Conservation (phyloP, 805 yeast genomes). For the Candida yuanshanica region DNA sequence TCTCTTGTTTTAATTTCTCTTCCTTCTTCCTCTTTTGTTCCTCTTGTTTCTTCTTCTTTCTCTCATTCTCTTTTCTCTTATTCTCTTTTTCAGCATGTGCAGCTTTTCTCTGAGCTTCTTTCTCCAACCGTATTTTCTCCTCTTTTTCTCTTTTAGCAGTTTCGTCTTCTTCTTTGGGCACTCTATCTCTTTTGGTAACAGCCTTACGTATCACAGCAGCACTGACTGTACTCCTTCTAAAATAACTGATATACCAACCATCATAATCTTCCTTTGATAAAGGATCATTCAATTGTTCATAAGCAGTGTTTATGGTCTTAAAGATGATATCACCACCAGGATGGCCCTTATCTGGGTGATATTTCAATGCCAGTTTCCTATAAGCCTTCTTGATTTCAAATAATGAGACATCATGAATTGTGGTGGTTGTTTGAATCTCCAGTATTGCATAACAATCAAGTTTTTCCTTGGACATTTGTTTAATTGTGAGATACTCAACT, state of each 20-base stretch:
- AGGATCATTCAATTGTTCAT: slow-evolving; percentile 10
- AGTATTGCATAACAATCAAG: slow-evolving; percentile 10
- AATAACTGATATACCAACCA: slow-evolving; percentile 13
- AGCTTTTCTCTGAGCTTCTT: slow-evolving; percentile 1
- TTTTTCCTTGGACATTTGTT: not conserved
- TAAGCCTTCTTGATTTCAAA: slow-evolving; percentile 63
- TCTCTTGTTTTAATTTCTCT: slow-evolving; percentile 4
- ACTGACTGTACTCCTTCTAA: slow-evolving; percentile 6
- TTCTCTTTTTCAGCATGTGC: not conserved
- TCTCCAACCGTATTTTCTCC: slow-evolving; percentile 4
- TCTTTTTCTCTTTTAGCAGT: slow-evolving; percentile 1
- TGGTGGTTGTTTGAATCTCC: slow-evolving; percentile 1
- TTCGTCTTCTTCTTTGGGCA: slow-evolving; percentile 1
- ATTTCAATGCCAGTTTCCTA: slow-evolving; percentile 59
- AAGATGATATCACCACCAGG: slow-evolving; percentile 13
- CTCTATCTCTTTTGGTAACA: not conserved
- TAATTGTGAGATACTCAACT: too few species aligned
- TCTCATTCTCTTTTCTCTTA: slow-evolving; percentile 2
- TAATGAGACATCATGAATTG: slow-evolving; percentile 8
- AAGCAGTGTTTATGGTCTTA: slow-evolving; percentile 12
- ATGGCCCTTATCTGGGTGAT: slow-evolving; percentile 75
- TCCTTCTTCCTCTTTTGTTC: not conserved
- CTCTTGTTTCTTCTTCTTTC: not conserved
- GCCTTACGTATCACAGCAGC: not conserved
- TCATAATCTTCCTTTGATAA: slow-evolving; percentile 6